Evolutionary conservation across 2,329 filamentous ascomycete species (phyloP), one percentile per base, ranked within the genome.

Genomic region (Zymoseptoria crescenta): DNA sequence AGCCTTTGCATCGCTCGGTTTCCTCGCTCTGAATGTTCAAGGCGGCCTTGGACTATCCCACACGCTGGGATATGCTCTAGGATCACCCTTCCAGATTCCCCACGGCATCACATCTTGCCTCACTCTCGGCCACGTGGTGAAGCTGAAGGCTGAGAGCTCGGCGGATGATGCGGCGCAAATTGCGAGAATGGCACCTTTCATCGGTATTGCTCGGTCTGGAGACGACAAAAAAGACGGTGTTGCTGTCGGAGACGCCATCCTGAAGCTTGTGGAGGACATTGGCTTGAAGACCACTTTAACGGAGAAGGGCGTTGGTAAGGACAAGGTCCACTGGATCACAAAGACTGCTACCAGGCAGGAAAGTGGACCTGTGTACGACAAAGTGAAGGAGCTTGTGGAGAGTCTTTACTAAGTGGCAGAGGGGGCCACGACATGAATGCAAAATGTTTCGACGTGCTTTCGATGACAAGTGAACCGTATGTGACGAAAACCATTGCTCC

Each of bases 61-160:
- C 56, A 62, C 67, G 1, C 64, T 75, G 1, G 74, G 74, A 0
- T 82, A 83, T 64, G 80, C 81, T 0, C 69, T 84, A 2, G 81
- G 81, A 0, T 76, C 74, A 2, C 81, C 81, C 0, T 84, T 83
- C 62, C 68, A 72, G 0, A 83, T 84, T 48, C 81, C 81, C 0
- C 81, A 84, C 62, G 81, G 81, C 0, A 77, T 82, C 52, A 84
- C 81, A 0, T 79, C 75, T 1, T 83, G 81, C 64, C 65, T 84
- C 52, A 82, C 80, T 0, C 72, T 84, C 0, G 79, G 79, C 0
- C 78, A 80, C 57, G 81, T 83, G 0, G 76, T 83, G 3, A 80
- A 79, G 67, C 69, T 83, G 20, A 83, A 82, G 63, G 78, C 80
- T 0, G 62, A 71, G 51, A 69, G 68, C 9, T 76, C 77, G 5